phyloP scores from a whole-genome alignment of 495 filamentous ascomycete genomes.

The Penicillium coprophilum region DNA sequence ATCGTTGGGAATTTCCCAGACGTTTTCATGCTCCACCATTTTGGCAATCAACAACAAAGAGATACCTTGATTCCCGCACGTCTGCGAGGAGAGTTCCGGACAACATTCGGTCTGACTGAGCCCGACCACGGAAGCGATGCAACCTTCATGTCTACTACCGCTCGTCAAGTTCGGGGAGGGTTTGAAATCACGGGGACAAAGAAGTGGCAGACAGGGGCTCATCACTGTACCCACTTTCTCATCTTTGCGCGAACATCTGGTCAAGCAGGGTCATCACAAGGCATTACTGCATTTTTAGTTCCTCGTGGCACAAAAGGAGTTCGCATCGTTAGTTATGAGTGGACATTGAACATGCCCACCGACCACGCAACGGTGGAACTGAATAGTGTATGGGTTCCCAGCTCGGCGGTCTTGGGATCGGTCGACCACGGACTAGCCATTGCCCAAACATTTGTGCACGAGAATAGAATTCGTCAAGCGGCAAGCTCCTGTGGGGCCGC shows the following conservation, averaged over 20 bases:
- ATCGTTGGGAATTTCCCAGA: conserved; percentile 61
- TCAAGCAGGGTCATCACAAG: conserved; percentile 42
- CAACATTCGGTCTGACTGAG: conserved; percentile 61
- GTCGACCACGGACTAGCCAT: conserved; percentile 52
- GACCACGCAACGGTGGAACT: conserved; percentile 58
- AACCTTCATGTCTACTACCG: conserved; percentile 56
- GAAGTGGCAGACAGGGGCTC: conserved; percentile 63
- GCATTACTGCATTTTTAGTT: conserved; percentile 59
- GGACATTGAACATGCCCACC: conserved; percentile 64
- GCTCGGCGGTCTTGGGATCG: conserved; percentile 46
- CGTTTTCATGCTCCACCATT: conserved; percentile 57
- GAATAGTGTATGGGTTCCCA: conserved; percentile 49
- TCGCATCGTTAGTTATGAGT: conserved; percentile 54
- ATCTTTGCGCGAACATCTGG: conserved; percentile 57
- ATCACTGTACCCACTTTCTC: conserved; percentile 57
- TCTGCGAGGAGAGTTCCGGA: conserved; percentile 48
- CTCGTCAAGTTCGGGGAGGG: conserved; percentile 37
- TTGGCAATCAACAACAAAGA: conserved; percentile 51
- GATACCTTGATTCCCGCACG: conserved; percentile 47
- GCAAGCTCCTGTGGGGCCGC: conserved; percentile 58
- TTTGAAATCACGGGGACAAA: conserved; percentile 56
- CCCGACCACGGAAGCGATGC: conserved; percentile 60
- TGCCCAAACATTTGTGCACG: conserved; percentile 62
- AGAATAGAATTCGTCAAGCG: conserved; percentile 61
- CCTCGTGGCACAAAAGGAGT: conserved; percentile 47